A percentile compares a stretch with the other conserved stretches of the same genome.
Evolutionary conservation across 1,139 yeast species (phyloP).

Genomic region (Pichia sorboxylosa): DNA sequence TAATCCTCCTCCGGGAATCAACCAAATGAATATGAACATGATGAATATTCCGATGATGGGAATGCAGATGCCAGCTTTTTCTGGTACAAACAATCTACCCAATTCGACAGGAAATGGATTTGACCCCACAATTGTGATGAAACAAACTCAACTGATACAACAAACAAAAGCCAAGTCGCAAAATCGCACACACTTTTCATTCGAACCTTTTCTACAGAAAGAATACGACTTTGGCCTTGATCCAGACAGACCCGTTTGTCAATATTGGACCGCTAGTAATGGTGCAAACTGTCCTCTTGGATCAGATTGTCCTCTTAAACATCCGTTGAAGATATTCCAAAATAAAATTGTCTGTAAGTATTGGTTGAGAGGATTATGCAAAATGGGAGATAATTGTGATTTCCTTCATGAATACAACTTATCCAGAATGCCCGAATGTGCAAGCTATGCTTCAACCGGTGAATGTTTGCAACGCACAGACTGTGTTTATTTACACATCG

Average conservation of each 20-base stretch:
- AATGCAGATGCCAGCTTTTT: neutral
- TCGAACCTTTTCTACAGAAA: slow-evolving; percentile 70
- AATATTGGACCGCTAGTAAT: slow-evolving; percentile 55
- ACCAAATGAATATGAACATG: slow-evolving; percentile 1
- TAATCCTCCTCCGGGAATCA: neutral
- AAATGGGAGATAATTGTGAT: slow-evolving; percentile 94
- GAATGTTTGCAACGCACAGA: slow-evolving; percentile 92
- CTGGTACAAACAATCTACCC: neutral
- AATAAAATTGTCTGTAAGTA: slow-evolving; percentile 93
- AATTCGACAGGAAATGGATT: slow-evolving; percentile 1
- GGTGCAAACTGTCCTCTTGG: slow-evolving; percentile 68
- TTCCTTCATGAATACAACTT: slow-evolving; percentile 90
- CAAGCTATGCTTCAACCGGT: slow-evolving; percentile 79
- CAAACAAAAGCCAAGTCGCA: slow-evolving; percentile 8
- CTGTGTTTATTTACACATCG: slow-evolving; percentile 85
- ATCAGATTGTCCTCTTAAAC: slow-evolving; percentile 70
- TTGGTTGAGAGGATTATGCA: slow-evolving; percentile 95
- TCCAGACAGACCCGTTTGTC: slow-evolving; percentile 86
- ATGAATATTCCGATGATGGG: neutral
- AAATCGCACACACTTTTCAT: slow-evolving; percentile 21
- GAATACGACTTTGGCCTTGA: slow-evolving; percentile 78
- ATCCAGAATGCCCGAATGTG: slow-evolving; percentile 94
- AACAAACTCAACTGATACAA: slow-evolving; percentile 10
- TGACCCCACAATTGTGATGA: slow-evolving; percentile 9
- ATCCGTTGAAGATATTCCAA: slow-evolving; percentile 68